Conservation (phyloP, 257 asterid genomes). For the Avicennia marina region DNA sequence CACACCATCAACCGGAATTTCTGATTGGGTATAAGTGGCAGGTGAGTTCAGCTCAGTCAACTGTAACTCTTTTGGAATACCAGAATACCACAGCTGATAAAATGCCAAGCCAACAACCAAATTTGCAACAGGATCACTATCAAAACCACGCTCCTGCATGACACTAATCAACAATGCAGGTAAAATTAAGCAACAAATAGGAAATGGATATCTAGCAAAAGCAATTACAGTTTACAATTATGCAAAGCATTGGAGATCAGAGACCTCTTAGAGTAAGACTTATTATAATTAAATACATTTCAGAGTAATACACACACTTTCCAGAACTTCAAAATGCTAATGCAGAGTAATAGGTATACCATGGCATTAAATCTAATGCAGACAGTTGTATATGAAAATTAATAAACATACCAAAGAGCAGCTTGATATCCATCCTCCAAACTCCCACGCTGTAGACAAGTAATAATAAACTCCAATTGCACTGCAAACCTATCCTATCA, state of each 20-base stretch:
- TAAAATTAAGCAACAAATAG: slow-evolving; percentile 8
- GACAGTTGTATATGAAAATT: neutral
- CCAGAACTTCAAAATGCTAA: slow-evolving; percentile 7
- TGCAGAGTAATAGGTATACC: neutral
- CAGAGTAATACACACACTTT: neutral
- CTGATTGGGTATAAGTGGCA: slow-evolving; percentile 32
- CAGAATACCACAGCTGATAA: slow-evolving; percentile 68
- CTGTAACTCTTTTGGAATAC: slow-evolving; percentile 54
- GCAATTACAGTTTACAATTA: too few relatives aligned
- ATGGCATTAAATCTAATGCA: neutral
- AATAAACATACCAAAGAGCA: slow-evolving; percentile 48
- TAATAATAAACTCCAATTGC: slow-evolving; percentile 55
- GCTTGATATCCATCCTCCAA: slow-evolving; percentile 45
- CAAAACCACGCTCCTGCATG: slow-evolving; percentile 65
- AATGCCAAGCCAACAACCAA: slow-evolving; percentile 72
- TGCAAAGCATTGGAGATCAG: slow-evolving; percentile 6
- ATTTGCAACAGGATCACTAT: slow-evolving; percentile 53
- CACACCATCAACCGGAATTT: slow-evolving; percentile 26
- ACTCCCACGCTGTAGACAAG: slow-evolving; percentile 45
- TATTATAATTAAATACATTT: too few relatives aligned
- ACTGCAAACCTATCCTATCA: slow-evolving; percentile 61
- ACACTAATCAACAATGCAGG: slow-evolving; percentile 40
- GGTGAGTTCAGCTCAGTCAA: slow-evolving; percentile 32
- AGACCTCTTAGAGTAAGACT: slow-evolving; percentile 2
- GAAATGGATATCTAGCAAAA: slow-evolving; percentile 1